These are phyloP conservation scores for Mariannaea sp. DNA, from an alignment of 2,329 filamentous ascomycete species.

Conservation along the genomic window DNA sequence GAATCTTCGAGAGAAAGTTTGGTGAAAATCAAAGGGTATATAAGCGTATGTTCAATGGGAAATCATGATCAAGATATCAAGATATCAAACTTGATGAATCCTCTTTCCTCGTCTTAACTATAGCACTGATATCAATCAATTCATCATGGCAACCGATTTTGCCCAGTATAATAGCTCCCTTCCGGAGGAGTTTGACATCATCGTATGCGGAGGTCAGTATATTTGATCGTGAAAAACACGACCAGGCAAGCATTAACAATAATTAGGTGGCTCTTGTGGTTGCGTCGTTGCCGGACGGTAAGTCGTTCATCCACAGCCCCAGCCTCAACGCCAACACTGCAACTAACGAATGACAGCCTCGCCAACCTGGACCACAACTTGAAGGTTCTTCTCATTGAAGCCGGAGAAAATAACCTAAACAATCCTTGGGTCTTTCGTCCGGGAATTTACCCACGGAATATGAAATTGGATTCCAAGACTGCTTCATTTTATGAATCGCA, in stretches of 20 bases:
- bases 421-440: constrained; percentile 79
- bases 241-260: not conserved
- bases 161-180: constrained; percentile 43
- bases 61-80: not conserved
- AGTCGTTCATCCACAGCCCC: too few relatives aligned
- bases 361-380: constrained; percentile 78
- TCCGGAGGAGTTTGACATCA: constrained; percentile 81
- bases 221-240: not conserved
- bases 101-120: not conserved
- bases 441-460: constrained; percentile 77
- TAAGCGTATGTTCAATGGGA: constrained; percentile 3
- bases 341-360: constrained; percentile 56
- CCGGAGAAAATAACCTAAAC: constrained; percentile 74
- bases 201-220: constrained; percentile 63
- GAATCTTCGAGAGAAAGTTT: constrained; percentile 5
- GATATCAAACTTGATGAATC: not conserved
- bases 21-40: not conserved
- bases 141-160: constrained; percentile 29
- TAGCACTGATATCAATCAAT: not conserved
- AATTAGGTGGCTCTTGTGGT: constrained; percentile 67
- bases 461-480: constrained; percentile 74
- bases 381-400: constrained; percentile 71
- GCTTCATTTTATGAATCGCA: constrained; percentile 81
- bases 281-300: constrained; percentile 63
- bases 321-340: too few relatives aligned